Conservation (phyloP, 805 yeast genomes). For the Wickerhamomyces mucosus region DNA sequence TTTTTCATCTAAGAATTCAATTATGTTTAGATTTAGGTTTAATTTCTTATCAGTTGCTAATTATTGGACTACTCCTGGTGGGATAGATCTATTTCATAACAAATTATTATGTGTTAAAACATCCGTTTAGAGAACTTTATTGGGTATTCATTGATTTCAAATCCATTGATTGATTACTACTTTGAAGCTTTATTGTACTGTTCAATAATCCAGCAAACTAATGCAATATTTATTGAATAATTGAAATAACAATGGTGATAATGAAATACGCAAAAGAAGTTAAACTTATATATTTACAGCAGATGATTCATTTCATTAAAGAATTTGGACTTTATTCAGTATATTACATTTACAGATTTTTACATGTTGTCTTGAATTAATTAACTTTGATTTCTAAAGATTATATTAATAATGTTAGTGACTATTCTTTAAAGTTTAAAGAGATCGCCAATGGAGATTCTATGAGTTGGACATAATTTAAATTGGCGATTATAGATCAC, state of each 20-base stretch:
- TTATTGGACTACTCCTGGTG: conserved; percentile 56
- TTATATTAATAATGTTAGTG: conserved; percentile 31
- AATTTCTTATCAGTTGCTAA: conserved; percentile 44
- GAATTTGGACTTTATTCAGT: conserved; percentile 44
- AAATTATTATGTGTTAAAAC: conserved; percentile 35
- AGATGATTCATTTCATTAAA: conserved; percentile 40
- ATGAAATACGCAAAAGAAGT: conserved; percentile 29
- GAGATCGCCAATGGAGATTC: conserved; percentile 44
- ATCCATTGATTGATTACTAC: conserved; percentile 49
- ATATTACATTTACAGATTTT: conserved; percentile 43
- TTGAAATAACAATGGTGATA: conserved; percentile 43
- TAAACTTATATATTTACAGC: conserved; percentile 19
- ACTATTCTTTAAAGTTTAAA: conserved; percentile 37
- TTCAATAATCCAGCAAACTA: conserved; percentile 41
- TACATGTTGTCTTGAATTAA: conserved; percentile 38
- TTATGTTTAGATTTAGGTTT: conserved; percentile 35
- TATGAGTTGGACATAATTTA: conserved; percentile 41
- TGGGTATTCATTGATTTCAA: conserved; percentile 41
- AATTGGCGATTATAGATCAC: conserved; percentile 24
- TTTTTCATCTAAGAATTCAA: conserved; percentile 33
- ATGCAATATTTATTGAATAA: conserved; percentile 42
- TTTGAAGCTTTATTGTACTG: conserved; percentile 50
- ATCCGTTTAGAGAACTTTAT: conserved; percentile 41
- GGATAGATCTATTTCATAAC: conserved; percentile 40
- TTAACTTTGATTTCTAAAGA: conserved; percentile 32